These are phyloP conservation scores for Populus hybrid DNA, from an alignment of 441 rosid species.

Conservation along the genomic window DNA sequence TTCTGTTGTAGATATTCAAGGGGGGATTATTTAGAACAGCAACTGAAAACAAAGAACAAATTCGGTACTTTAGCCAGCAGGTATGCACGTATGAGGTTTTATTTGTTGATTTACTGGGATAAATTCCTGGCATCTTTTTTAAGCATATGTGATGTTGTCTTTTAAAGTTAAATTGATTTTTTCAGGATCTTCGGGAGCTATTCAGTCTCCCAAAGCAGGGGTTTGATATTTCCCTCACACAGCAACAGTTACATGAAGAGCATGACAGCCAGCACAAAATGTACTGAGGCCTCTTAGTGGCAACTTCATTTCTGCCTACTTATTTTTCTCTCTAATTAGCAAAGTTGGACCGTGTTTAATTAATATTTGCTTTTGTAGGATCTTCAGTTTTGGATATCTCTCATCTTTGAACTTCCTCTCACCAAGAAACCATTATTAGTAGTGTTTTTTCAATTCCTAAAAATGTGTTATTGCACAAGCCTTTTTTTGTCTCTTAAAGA, in stretches of 20 bases:
- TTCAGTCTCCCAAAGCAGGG: slow-evolving; percentile 90
- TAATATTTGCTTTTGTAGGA: no score
- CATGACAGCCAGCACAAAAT: slow-evolving; percentile 71
- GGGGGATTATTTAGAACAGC: slow-evolving; percentile 93
- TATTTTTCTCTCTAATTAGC: neutral
- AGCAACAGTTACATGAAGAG: slow-evolving; percentile 83
- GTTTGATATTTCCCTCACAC: slow-evolving; percentile 83
- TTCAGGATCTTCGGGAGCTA: slow-evolving; percentile 86
- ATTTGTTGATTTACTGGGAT: slow-evolving; percentile 9
- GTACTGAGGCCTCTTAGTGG: slow-evolving; percentile 34
- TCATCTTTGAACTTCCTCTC: neutral
- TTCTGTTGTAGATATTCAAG: slow-evolving; percentile 61
- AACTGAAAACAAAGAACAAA: slow-evolving; percentile 95
- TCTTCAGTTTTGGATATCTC: no score
- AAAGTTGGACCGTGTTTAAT: neutral
- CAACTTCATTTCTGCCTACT: neutral
- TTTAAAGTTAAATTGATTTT: neutral
- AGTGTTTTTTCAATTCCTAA: neutral
- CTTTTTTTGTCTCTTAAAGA: neutral
- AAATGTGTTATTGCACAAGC: neutral
- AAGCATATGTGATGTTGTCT: neutral
- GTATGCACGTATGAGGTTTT: slow-evolving; percentile 53
- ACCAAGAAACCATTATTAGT: neutral
- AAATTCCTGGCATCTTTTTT: slow-evolving; percentile 3
- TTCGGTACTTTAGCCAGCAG: slow-evolving; percentile 93